A percentile compares a stretch with the other conserved stretches of the same genome.
phyloP scores from a whole-genome alignment of 2,329 filamentous ascomycete genomes.

The Neofusicoccum parvum region DNA sequence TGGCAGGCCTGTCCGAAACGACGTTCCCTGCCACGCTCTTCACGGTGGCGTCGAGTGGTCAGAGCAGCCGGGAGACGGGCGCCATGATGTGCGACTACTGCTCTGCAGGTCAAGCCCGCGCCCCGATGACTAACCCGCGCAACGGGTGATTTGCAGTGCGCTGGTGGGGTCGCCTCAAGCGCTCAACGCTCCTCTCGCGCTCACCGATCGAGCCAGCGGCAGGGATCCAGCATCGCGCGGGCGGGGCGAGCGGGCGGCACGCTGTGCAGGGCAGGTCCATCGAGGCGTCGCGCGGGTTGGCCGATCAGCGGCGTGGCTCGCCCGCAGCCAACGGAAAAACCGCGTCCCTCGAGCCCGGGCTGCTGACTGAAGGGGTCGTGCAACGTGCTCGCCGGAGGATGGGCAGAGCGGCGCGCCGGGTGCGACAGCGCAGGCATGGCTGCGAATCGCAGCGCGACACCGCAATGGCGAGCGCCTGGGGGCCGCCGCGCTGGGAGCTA shows the following conservation, averaged over 20 bases:
- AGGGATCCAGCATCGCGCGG: constrained; percentile 14
- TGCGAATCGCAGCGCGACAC: constrained; percentile 18
- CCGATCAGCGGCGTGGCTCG: constrained; percentile 18
- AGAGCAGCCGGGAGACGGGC: constrained; percentile 21
- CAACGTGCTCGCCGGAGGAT: constrained; percentile 19
- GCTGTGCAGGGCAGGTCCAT: constrained; percentile 18
- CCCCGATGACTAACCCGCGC: constrained; percentile 20
- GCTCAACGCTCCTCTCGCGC: constrained; percentile 10
- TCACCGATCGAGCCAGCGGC: constrained; percentile 17
- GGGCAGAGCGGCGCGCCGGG: constrained; percentile 12
- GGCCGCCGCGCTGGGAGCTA: constrained; percentile 2
- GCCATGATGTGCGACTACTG: constrained; percentile 20
- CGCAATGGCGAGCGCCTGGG: background rate
- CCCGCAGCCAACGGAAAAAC: constrained; percentile 20
- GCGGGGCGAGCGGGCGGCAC: constrained; percentile 18
- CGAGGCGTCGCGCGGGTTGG: constrained; percentile 8
- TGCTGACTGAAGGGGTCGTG: constrained; percentile 19
- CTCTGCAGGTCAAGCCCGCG: constrained; percentile 16
- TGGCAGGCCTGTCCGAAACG: constrained; percentile 17
- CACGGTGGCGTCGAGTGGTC: constrained; percentile 18
- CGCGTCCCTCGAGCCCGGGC: constrained; percentile 8
- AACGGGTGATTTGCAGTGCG: constrained; percentile 22
- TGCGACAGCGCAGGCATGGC: constrained; percentile 16
- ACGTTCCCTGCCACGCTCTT: constrained; percentile 17
- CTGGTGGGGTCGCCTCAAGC: constrained; percentile 15